Evolutionary conservation across 2,329 filamentous ascomycete species (phyloP).

Genomic region (Aspergillus sp.): DNA sequence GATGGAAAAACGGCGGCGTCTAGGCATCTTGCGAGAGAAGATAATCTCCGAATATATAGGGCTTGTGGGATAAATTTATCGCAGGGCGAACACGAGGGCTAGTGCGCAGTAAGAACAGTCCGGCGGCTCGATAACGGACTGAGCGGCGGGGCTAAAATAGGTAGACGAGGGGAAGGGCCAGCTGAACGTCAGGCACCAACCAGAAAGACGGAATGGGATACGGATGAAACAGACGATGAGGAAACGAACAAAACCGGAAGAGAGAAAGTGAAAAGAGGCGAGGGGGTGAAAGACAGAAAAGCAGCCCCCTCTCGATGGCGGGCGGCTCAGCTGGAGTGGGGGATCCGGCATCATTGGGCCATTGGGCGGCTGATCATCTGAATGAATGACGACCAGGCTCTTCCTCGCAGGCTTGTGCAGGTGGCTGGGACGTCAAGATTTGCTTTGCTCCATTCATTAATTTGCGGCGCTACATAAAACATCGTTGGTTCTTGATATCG

Average conservation of each 20-base stretch:
- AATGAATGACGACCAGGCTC: conserved; percentile 7
- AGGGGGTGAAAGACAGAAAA: conserved; percentile 7
- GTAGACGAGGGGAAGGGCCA: not conserved
- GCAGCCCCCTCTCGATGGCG: conserved; percentile 9
- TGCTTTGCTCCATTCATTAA: not conserved
- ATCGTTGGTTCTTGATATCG: not conserved
- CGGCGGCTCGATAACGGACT: not conserved
- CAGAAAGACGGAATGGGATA: not conserved
- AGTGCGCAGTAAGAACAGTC: conserved; percentile 6
- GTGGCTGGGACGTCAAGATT: not conserved
- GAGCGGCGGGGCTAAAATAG: conserved; percentile 1
- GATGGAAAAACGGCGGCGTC: conserved; percentile 14
- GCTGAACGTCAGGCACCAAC: not conserved
- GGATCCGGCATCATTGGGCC: conserved; percentile 16
- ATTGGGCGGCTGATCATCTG: conserved; percentile 16
- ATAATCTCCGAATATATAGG: not conserved
- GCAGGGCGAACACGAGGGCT: conserved; percentile 1
- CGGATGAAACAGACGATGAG: conserved; percentile 1
- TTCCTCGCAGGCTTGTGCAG: not conserved
- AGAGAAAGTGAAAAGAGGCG: conserved; percentile 8
- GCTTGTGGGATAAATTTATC: not conserved
- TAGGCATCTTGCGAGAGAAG: conserved; percentile 3
- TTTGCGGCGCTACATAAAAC: not conserved
- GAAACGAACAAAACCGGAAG: not conserved
- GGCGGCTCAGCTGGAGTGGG: conserved; percentile 24